Evolutionary conservation across 1,284 basidiomycete species (phyloP).

Genomic region (Fomitiporia mediterranea): DNA sequence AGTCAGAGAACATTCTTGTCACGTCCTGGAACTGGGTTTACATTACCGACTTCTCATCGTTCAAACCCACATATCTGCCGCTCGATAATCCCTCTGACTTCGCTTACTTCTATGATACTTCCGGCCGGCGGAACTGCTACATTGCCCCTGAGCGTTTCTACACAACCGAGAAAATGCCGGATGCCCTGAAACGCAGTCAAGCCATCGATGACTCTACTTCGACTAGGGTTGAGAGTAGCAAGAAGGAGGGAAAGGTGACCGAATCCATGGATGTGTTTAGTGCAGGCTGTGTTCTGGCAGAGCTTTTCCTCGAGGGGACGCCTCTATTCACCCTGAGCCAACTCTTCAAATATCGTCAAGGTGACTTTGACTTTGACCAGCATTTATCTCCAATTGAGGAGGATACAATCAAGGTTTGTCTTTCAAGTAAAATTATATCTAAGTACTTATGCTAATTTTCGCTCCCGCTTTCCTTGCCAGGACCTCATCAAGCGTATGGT

Average conservation of each 20-base stretch:
- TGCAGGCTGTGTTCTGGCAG: slow-evolving; percentile 92
- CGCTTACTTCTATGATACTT: slow-evolving; percentile 97
- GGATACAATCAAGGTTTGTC: slow-evolving; percentile 69
- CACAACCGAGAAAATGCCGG: slow-evolving; percentile 62
- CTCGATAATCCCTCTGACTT: slow-evolving; percentile 98
- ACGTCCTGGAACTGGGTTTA: slow-evolving; percentile 96
- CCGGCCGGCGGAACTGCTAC: slow-evolving; percentile 90
- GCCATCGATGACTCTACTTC: slow-evolving; percentile 38
- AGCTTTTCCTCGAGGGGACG: slow-evolving; percentile 93
- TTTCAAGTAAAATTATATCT: slow-evolving; percentile 15
- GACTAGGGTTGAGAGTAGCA: slow-evolving; percentile 41
- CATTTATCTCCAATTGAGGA: slow-evolving; percentile 80
- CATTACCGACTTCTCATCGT: slow-evolving; percentile 94
- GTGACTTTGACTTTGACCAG: slow-evolving; percentile 74
- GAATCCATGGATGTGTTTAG: slow-evolving; percentile 99
- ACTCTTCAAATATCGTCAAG: slow-evolving; percentile 91
- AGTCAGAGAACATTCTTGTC: slow-evolving; percentile 96
- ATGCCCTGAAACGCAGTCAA: slow-evolving; percentile 26
- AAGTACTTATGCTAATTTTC: slow-evolving; percentile 23
- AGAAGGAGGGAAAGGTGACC: slow-evolving; percentile 76
- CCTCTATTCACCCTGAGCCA: slow-evolving; percentile 94
- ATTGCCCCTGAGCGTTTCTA: slow-evolving; percentile 97
- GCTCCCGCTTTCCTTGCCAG: slow-evolving; percentile 41
- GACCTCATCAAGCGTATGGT: slow-evolving; percentile 89
- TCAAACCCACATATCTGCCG: slow-evolving; percentile 94